Evolutionary conservation across 2,329 filamentous ascomycete species (phyloP), one percentile per base, ranked within the genome.

Genomic region (Botrytis deweyae): DNA sequence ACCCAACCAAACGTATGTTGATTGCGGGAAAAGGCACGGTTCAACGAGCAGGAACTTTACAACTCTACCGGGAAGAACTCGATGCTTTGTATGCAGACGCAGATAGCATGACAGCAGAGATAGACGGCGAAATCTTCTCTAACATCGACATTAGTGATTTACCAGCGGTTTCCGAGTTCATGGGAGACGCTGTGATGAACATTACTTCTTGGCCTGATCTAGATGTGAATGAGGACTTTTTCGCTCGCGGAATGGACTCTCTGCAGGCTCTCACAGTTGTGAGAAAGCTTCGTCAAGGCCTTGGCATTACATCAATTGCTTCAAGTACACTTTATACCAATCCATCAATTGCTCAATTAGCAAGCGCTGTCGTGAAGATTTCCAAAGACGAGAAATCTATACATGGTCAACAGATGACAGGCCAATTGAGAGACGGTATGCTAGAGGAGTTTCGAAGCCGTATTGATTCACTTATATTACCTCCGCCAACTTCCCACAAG

Each of bases 11-110:
- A 76, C 81, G 82, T 1, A 79, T 84, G 72, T 75, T 78, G 2
- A 78, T 80, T 46, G 78, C 82, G 4, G 76, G 77, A 0, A 84
- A 84, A 73, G 83, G 83, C 1, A 83, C 82, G 0, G 74, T 83
- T 4, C 82, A 82, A 72, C 76, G 82, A 42, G 72, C 72, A 25
- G 65, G 73, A 46, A 81, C 80, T 14, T 20, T 82, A 4, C 70
- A 78, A 3, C 55, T 80, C 18, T 58, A 65, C n/a, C 25, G 40
- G 10, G 36, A 64, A 25, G 70, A 72, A 42, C 42, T 72, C 14
- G 44, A 72, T 25, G 49, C 44, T 49, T 49, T 65, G 9, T 46
- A 65, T 14, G n/a, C n/a, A 33, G 63, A 46, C 36, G 42, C 63
- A 25, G 63, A 65, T 33, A 46, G 18, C 9, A 65, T 65, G 5